A percentile compares a stretch with the other conserved stretches of the same genome.
Evolutionary conservation across 805 yeast genomes (phyloP).

Genomic region (Barnettozyma vustinii): DNA sequence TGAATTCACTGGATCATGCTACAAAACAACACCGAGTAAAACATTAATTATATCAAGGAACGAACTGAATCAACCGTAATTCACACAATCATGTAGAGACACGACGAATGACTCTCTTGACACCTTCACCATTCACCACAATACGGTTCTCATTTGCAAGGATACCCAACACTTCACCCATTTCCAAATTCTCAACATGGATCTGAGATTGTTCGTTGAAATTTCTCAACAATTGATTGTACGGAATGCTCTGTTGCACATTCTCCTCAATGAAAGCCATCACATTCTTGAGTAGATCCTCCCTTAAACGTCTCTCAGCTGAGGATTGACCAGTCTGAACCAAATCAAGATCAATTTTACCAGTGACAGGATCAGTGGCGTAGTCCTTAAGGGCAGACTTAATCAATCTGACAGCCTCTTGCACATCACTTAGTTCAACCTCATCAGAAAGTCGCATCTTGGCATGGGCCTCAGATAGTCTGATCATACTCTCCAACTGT

Average conservation of each 20-base stretch:
- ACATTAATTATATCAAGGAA: neutral
- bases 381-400: slow-evolving; percentile 94
- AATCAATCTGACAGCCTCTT: slow-evolving; percentile 89
- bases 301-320: slow-evolving; percentile 73
- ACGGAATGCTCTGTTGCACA: slow-evolving; percentile 45
- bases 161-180: slow-evolving; percentile 60
- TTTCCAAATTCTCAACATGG: slow-evolving; percentile 64
- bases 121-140: slow-evolving; percentile 66
- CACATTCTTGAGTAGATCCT: slow-evolving; percentile 63
- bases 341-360: slow-evolving; percentile 94
- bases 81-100: neutral
- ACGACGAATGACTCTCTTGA: slow-evolving; percentile 48
- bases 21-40: neutral
- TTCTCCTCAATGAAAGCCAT: slow-evolving; percentile 45
- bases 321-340: slow-evolving; percentile 94
- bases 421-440: slow-evolving; percentile 79
- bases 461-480: slow-evolving; percentile 95
- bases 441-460: slow-evolving; percentile 76
- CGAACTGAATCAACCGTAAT: neutral
- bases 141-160: slow-evolving; percentile 69
- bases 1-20: neutral
- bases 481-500: slow-evolving; percentile 92
- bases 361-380: slow-evolving; percentile 96
- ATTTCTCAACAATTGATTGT: slow-evolving; percentile 50
- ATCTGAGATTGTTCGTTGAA: slow-evolving; percentile 62